Evolutionary conservation across 345 rosid genomes (phyloP).

Genomic region (Hevea brasiliensis): DNA sequence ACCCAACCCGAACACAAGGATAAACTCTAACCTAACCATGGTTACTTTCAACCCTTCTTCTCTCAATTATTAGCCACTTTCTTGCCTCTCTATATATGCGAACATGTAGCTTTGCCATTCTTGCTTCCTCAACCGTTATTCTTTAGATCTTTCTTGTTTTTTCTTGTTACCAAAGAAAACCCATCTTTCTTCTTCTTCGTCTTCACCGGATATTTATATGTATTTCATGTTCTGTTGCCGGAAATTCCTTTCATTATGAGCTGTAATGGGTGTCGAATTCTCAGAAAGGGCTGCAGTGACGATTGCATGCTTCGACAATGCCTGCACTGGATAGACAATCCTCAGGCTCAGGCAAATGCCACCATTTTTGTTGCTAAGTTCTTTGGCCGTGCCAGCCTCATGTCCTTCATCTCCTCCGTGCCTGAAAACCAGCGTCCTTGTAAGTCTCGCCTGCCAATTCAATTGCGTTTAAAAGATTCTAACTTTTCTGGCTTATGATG

Average conservation of each 20-base stretch:
- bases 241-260: conserved; percentile 44
- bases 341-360: conserved; percentile 81
- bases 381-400: conserved; percentile 89
- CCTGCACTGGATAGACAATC: conserved; percentile 54
- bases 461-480: neutral
- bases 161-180: neutral
- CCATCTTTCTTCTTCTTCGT: neutral
- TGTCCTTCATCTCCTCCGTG: conserved; percentile 73
- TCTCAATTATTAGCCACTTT: neutral
- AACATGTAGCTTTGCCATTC: neutral
- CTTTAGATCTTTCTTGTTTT: neutral
- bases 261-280: conserved; percentile 83
- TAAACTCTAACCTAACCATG: conserved; percentile 12
- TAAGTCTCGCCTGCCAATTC: conserved; percentile 17
- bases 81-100: neutral
- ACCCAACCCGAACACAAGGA: conserved; percentile 14
- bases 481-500: neutral
- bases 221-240: conserved; percentile 4
- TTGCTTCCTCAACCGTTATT: neutral
- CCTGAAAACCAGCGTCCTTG: conserved; percentile 62
- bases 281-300: conserved; percentile 85
- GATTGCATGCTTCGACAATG: conserved; percentile 70
- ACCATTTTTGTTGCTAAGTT: conserved; percentile 85
- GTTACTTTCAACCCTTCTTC: conserved; percentile 4
- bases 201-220: neutral